Conservation (phyloP, 768 basidiomycete genomes). For the Naematelia encephala region DNA sequence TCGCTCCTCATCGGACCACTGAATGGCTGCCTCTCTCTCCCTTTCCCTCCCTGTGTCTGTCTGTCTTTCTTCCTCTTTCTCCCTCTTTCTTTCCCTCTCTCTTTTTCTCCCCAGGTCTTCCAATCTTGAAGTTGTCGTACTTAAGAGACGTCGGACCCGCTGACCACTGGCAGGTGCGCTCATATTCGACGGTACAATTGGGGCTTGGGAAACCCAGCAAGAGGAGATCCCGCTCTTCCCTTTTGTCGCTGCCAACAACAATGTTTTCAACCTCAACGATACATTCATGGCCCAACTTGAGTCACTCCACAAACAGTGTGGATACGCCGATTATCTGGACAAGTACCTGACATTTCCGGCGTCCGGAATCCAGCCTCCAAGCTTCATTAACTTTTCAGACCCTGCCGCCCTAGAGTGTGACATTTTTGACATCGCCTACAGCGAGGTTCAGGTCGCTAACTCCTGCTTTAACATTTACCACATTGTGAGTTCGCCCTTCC, state of each 20-base stretch:
- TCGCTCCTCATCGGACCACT: not conserved
- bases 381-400: conserved; percentile 10
- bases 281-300: conserved; percentile 6
- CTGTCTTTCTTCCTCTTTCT: not conserved
- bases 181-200: not conserved
- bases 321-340: conserved; percentile 8
- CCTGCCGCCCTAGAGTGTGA: not conserved
- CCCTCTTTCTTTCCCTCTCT: not conserved
- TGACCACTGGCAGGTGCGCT: conserved; percentile 1
- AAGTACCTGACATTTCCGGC: conserved; percentile 4
- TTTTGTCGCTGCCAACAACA: not conserved
- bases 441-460: not conserved
- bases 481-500: not conserved
- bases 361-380: not conserved
- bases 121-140: not conserved
- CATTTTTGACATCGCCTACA: not conserved
- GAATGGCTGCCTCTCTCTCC: conserved; percentile 1
- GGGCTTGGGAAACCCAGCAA: not conserved
- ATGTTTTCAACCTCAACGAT: conserved; percentile 10
- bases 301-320: conserved; percentile 5
- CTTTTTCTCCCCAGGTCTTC: not conserved
- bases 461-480: conserved; percentile 8
- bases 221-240: conserved; percentile 1
- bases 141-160: not conserved
- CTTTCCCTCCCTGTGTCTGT: not conserved